Evolutionary conservation across 768 basidiomycete genomes (phyloP), one percentile per base, ranked within the genome.

Genomic region (Filobasidium wieringae): DNA sequence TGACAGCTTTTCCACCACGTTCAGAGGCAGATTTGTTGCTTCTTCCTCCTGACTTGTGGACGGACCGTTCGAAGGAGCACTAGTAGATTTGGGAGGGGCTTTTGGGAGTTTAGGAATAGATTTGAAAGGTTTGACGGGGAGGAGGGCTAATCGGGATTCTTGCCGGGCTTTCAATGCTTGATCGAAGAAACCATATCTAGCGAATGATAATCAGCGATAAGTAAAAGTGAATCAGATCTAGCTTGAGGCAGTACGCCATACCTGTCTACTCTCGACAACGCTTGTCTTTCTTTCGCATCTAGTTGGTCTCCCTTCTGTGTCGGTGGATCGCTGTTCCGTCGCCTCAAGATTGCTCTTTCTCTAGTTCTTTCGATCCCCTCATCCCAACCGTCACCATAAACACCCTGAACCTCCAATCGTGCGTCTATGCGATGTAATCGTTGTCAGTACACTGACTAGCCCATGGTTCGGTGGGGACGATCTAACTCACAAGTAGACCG

Each of bases 291-390:
- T 65, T 84, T 80, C n/a, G 79, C 77, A 51, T 80, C 80, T 17
- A 92, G 77, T 14, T 86, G 83, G 40, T 80, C 79, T 39, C 77
- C 36, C 37, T 79, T 76, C 45, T 79, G 78, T 14, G 65, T 30
- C 19, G 53, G 39, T 27, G 66, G 40, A 24, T 63, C 58, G 62
- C 80, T 85, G 56, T 58, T 62, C 41, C 67, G 40, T 41, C 66
- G 60, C 22, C 59, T 51, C 24, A 27, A 39, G 45, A 58, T 60
- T 12, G 77, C 77, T 30, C 65, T 80, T 71, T 65, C 85, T 59
- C 93, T 80, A 27, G 92, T 97, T 34, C 89, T 83, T 75, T 97
- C 93, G 7, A 93, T 80, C 34, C 93, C 93, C 64, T 93, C 90
- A 65, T 89, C 87, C 73, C 84, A 88, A 0, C 93, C 93, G 69